Percentiles rank a stretch among this genome's conserved stretches.
These are phyloP conservation scores for Chalciporus pseudorubinellus DNA, from an alignment of 768 basidiomycete genomes.

Conservation along the genomic window DNA sequence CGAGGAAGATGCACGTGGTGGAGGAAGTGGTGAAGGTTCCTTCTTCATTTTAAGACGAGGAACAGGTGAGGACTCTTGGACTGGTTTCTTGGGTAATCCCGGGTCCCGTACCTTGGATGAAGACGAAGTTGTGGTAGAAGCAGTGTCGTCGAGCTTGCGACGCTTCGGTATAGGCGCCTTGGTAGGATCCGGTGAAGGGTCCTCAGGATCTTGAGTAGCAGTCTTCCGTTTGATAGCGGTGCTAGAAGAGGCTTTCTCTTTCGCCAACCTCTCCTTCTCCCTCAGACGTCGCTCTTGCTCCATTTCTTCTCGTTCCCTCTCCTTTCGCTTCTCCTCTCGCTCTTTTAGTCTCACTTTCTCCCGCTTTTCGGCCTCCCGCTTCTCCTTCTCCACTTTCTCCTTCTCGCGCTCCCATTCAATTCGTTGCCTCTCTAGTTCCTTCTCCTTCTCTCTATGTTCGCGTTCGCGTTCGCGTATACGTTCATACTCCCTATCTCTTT, in stretches of 20 bases:
- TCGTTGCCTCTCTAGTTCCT: conserved; percentile 21
- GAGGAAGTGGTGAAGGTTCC: conserved; percentile 30
- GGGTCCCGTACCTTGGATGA: conserved; percentile 23
- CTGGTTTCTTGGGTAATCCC: conserved; percentile 39
- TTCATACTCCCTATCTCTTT: conserved; percentile 22
- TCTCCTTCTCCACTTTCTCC: conserved; percentile 19
- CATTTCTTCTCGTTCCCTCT: conserved; percentile 21
- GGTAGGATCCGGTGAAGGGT: not conserved
- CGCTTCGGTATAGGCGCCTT: conserved; percentile 35
- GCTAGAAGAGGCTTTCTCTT: conserved; percentile 20
- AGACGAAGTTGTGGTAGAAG: conserved; percentile 13
- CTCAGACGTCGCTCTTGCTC: conserved; percentile 15
- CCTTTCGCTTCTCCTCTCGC: conserved; percentile 23
- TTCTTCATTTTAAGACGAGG: conserved; percentile 37
- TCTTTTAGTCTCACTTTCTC: conserved; percentile 23
- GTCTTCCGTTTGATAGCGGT: conserved; percentile 42
- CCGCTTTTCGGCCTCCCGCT: conserved; percentile 22
- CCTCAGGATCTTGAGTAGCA: conserved; percentile 30
- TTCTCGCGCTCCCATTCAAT: conserved; percentile 21
- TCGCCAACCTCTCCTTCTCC: conserved; percentile 17
- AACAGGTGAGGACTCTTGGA: conserved; percentile 21
- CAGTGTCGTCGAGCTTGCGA: conserved; percentile 41
- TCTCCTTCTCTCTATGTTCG: conserved; percentile 18
- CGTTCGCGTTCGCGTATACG: conserved; percentile 28
- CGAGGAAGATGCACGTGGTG: conserved; percentile 16